Conservation (phyloP, 169 alveolate species). For the Eimeria zaria region DNA sequence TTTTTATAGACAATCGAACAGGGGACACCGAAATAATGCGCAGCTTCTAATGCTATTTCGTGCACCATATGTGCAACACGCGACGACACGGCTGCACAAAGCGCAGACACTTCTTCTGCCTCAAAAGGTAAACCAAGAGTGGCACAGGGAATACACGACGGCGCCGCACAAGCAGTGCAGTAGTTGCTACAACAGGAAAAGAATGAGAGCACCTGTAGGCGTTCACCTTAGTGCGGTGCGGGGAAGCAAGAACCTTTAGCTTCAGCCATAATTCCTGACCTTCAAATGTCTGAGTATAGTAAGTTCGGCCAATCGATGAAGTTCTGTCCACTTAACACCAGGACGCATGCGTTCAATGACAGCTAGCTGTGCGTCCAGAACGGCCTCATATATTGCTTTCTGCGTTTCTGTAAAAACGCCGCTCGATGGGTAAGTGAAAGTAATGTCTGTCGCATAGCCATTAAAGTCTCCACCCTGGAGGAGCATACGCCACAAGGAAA, state of each 20-base stretch:
- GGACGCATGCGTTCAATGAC: slow-evolving; percentile 90
- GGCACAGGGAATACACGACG: background rate
- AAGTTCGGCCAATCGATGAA: slow-evolving; percentile 94
- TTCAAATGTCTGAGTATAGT: slow-evolving; percentile 89
- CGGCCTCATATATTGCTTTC: slow-evolving; percentile 91
- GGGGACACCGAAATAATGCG: background rate
- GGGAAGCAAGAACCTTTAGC: background rate
- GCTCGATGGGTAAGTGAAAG: slow-evolving; percentile 92
- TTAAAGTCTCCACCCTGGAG: slow-evolving; percentile 91
- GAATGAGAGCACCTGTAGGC: background rate
- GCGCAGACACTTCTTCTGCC: background rate
- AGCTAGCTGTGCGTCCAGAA: slow-evolving; percentile 90
- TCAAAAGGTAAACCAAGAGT: background rate
- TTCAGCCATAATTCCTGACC: slow-evolving; percentile 2
- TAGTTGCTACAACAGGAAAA: background rate
- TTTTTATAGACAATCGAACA: background rate
- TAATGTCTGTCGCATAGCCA: slow-evolving; percentile 94
- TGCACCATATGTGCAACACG: background rate
- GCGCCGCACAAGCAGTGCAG: background rate
- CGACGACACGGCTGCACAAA: background rate
- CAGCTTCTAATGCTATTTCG: background rate
- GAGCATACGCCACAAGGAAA: background rate
- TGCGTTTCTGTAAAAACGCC: slow-evolving; percentile 92
- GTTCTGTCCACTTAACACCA: slow-evolving; percentile 93
- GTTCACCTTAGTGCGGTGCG: background rate